Evolutionary conservation across 2,329 filamentous ascomycete genomes (phyloP).

Genomic region (Ascochyta fabae): DNA sequence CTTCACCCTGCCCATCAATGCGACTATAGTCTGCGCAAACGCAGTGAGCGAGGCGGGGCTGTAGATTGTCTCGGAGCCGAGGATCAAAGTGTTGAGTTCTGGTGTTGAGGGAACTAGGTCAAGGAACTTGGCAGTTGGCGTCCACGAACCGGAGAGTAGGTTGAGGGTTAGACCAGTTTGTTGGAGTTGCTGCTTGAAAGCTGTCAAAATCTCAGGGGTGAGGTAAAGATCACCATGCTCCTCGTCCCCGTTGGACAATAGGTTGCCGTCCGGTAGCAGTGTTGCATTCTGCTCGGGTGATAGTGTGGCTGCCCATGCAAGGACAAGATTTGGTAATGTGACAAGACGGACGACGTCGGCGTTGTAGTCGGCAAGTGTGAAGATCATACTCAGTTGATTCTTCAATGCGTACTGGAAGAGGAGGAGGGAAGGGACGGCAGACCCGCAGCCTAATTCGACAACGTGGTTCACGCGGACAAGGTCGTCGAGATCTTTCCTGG

Average conservation of each 20-base stretch:
- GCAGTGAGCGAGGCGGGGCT: constrained; percentile 72
- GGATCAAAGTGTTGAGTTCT: constrained; percentile 56
- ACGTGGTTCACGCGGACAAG: constrained; percentile 57
- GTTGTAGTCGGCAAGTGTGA: constrained; percentile 82
- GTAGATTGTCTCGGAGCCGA: constrained; percentile 85
- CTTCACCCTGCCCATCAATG: constrained; percentile 60
- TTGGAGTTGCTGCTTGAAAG: constrained; percentile 64
- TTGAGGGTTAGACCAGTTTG: constrained; percentile 62
- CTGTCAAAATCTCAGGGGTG: constrained; percentile 61
- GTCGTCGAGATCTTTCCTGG: constrained; percentile 58
- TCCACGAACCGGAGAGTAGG: constrained; percentile 80
- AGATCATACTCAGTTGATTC: constrained; percentile 59
- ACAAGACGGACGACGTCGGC: constrained; percentile 77
- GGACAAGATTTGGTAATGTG: constrained; percentile 77
- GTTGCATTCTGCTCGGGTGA: constrained; percentile 20
- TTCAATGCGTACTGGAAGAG: constrained; percentile 68
- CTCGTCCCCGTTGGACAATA: constrained; percentile 20
- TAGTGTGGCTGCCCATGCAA: constrained; percentile 63
- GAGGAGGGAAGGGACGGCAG: constrained; percentile 73
- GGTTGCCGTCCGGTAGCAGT: constrained; percentile 30
- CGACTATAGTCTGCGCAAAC: constrained; percentile 72
- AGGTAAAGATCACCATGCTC: constrained; percentile 67
- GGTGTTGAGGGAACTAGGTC: constrained; percentile 57
- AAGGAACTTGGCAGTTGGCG: constrained; percentile 61
- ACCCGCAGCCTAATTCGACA: constrained; percentile 76